phyloP scores from a whole-genome alignment of 495 filamentous ascomycete species.

The Sphaerosporella brunnea region DNA sequence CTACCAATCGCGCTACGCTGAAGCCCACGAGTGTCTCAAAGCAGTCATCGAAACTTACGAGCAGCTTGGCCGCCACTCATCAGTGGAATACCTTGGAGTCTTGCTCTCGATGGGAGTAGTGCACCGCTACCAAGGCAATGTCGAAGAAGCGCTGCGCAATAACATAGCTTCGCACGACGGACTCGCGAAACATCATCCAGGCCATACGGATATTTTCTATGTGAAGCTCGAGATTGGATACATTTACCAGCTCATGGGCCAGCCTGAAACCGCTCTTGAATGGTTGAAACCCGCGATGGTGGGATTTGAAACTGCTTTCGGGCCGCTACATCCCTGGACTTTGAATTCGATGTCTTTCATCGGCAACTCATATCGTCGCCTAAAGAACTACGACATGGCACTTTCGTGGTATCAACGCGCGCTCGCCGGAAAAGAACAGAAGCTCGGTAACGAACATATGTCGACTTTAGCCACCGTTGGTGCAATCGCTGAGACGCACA shows the following conservation, averaged over 20 bases:
- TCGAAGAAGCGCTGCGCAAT: constrained; percentile 11
- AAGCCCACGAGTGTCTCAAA: not conserved
- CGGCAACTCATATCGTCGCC: not conserved
- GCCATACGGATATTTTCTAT: not conserved
- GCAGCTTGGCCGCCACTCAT: not conserved
- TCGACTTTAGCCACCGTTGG: constrained; percentile 27
- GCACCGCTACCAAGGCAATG: constrained; percentile 4
- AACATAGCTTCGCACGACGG: constrained; percentile 6
- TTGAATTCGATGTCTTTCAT: not conserved
- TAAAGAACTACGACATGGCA: constrained; percentile 1
- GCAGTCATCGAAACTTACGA: not conserved
- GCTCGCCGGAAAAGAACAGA: not conserved
- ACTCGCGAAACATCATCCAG: not conserved
- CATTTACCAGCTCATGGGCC: not conserved
- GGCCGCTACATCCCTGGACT: not conserved
- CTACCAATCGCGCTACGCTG: not conserved
- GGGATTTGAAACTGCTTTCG: not conserved
- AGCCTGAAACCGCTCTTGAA: constrained; percentile 6
- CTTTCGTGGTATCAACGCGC: constrained; percentile 1
- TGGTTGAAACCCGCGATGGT: constrained; percentile 3
- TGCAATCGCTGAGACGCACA: constrained; percentile 13
- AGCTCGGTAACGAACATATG: constrained; percentile 26
- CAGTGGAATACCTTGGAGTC: not conserved
- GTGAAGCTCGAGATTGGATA: constrained; percentile 1
- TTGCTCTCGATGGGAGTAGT: constrained; percentile 9